Base-by-base conservation (phyloP, 306 rosid species). In the Quillaja saponaria region DNA sequence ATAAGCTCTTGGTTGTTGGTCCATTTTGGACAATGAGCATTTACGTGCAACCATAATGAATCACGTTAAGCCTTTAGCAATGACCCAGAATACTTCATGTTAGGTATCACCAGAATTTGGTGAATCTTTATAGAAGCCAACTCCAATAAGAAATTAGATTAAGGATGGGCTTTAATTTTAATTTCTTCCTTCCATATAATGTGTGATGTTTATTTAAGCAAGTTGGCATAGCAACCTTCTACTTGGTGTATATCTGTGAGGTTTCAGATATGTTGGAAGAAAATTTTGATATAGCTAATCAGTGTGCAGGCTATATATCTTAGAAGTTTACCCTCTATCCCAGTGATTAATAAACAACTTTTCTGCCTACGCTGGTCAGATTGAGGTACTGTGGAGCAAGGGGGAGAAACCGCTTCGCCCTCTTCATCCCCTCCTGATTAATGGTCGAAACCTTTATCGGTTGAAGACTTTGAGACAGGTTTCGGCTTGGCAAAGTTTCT, bases 341-440 rank as follows among this genome's bases (percentile, higher is more conserved):
- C 49, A 28, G 16, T 42, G 18, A 77, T 58, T 57, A 66, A 61
- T 31, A 11, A 39, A 31, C 33, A 19, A 18, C n/a, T 35, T 68
- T 37, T 34, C 63, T 53, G 54, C 45, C 18, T 71, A 34, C 71
- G 52, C 45, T 71, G 50, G 19, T 54, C 81, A 92, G 98, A 80
- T 92, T 77, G 95, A 92, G 79, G 96, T 88, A 20, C 82, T 88
- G 11, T 92, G 98, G 98, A 88, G 98, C 76, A 92, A 82, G 68
- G 96, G 98, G 64, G 90, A 82, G 81, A 86, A 81, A 56, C 83
- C 92, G 59, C 86, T 84, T 28, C 92, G 92, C 55, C 90, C 88
- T 42, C 92, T 92, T 48, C 72, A 86, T 61, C 96, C 95, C 59
- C 81, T 88, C 33, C 67, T 92, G 68, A 82, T 88, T 9, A 88